These are phyloP conservation scores for Asparagopsis taxiformis DNA, from an alignment of 31 red algal species.

Conservation along the genomic window DNA sequence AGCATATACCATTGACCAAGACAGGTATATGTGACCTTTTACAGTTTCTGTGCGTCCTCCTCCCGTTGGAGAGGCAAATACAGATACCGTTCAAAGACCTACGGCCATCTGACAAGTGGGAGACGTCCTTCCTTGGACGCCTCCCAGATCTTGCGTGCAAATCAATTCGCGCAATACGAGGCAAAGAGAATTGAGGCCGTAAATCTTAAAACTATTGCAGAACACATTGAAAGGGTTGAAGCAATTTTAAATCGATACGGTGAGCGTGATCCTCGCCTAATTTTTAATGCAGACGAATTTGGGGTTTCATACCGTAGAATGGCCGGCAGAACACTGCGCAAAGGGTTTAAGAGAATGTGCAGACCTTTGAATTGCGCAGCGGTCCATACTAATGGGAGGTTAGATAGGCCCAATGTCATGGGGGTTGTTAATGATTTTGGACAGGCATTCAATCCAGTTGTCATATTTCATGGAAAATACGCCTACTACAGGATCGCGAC, in stretches of 20 bases:
- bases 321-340: background rate
- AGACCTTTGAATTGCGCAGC: background rate
- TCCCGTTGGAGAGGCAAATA: no score
- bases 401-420: conserved; percentile 37
- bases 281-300: conserved; percentile 18
- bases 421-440: conserved; percentile 4
- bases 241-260: background rate
- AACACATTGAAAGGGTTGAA: background rate
- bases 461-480: conserved; percentile 37
- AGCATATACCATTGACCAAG: no score
- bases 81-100: no score
- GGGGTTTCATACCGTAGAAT: conserved; percentile 3
- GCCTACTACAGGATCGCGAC: background rate
- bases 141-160: no score
- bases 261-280: background rate
- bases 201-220: background rate
- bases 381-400: conserved; percentile 1
- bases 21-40: no score
- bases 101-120: no score
- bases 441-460: background rate
- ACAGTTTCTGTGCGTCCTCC: no score
- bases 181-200: conserved; percentile 10
- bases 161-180: no score
- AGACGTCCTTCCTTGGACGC: no score
- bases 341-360: background rate